Evolutionary conservation across 2,329 filamentous ascomycete genomes (phyloP).

Genomic region (Epichloe amarillans): DNA sequence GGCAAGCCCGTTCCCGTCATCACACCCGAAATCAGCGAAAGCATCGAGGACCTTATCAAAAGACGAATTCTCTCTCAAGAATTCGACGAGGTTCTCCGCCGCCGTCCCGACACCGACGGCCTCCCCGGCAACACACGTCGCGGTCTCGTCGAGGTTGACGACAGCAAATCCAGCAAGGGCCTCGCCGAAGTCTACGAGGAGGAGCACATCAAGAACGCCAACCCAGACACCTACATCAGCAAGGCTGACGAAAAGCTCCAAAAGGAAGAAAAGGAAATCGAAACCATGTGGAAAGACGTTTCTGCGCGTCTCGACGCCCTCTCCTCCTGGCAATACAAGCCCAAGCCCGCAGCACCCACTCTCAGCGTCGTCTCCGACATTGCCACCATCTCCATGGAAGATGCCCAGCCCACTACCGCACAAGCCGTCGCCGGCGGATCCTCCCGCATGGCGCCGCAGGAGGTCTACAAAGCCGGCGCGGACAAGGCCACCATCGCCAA

Average conservation of each 20-base stretch:
- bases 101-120: constrained; percentile 61
- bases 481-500: constrained; percentile 49
- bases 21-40: constrained; percentile 79
- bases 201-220: constrained; percentile 66
- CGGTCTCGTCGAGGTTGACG: constrained; percentile 69
- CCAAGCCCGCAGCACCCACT: constrained; percentile 67
- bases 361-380: constrained; percentile 83
- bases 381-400: constrained; percentile 87
- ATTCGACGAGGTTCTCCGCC: constrained; percentile 80
- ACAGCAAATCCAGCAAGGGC: constrained; percentile 74
- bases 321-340: constrained; percentile 90
- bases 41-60: constrained; percentile 89
- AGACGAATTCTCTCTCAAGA: constrained; percentile 77
- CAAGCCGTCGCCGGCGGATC: constrained; percentile 55
- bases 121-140: constrained; percentile 48
- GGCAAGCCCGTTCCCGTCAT: constrained; percentile 93
- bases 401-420: constrained; percentile 75
- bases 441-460: constrained; percentile 81
- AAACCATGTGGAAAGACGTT: constrained; percentile 69
- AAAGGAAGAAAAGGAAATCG: constrained; percentile 73
- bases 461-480: constrained; percentile 76
- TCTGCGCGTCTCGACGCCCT: constrained; percentile 73
- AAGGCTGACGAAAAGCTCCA: constrained; percentile 69
- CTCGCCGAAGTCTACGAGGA: constrained; percentile 91
- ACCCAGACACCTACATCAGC: constrained; percentile 69